phyloP scores from a whole-genome alignment of 169 alveolate species.

The Eimeria maxima region DNA sequence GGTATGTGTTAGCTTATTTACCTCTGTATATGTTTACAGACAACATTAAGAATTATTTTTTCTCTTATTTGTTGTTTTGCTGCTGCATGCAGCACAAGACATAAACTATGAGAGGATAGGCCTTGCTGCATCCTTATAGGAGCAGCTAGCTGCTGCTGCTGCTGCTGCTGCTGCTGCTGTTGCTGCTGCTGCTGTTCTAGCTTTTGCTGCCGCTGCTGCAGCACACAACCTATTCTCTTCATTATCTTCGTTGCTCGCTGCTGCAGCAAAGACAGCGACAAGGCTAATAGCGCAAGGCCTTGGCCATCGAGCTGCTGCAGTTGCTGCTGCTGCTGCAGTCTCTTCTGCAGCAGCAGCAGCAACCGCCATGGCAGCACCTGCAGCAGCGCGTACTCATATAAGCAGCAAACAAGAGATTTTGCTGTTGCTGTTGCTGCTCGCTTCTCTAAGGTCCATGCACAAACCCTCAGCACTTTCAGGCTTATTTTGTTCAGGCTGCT shows the following conservation, averaged over 20 bases:
- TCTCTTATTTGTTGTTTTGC: slow-evolving; percentile 3
- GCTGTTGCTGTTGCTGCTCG: slow-evolving; percentile 3
- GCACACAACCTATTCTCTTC: slow-evolving; percentile 10
- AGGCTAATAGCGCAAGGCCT: slow-evolving; percentile 46
- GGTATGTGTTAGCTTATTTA: background rate
- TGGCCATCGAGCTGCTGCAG: slow-evolving; percentile 69
- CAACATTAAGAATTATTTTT: background rate
- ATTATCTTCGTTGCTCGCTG: slow-evolving; percentile 16
- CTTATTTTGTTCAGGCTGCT: slow-evolving; percentile 16
- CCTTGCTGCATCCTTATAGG: background rate
- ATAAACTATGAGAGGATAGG: background rate
- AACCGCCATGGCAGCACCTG: slow-evolving; percentile 67
- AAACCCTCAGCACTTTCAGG: slow-evolving; percentile 20
- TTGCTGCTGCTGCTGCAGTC: slow-evolving; percentile 48
- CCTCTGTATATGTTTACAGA: slow-evolving; percentile 7
- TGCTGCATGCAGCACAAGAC: slow-evolving; percentile 47
- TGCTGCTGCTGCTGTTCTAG: background rate
- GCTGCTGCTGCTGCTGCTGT: slow-evolving; percentile 38
- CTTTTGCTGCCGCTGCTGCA: slow-evolving; percentile 53
- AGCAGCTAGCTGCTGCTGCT: background rate
- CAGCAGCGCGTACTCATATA: slow-evolving; percentile 52
- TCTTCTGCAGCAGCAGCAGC: background rate
- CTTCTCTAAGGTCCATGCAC: slow-evolving; percentile 11
- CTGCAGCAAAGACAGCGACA: slow-evolving; percentile 42
- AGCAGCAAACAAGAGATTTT: slow-evolving; percentile 43